Conservation (phyloP, 2,329 filamentous ascomycete species). For the Penicillium sp. region DNA sequence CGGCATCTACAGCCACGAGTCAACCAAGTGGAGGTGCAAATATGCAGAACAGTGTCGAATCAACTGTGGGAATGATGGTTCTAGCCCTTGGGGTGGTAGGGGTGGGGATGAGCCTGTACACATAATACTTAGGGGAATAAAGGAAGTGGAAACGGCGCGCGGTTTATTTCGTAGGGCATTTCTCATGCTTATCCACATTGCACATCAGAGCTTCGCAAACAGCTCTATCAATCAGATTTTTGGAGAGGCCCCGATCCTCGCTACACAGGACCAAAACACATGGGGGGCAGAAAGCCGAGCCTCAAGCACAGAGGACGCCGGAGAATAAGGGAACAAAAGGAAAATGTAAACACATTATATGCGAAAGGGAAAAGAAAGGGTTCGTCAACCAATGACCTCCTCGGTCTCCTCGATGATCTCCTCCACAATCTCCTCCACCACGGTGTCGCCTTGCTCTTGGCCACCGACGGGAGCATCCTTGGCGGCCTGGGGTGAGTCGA, state of each 20-base stretch:
- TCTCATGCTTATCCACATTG: conserved; percentile 33
- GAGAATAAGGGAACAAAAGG: conserved; percentile 25
- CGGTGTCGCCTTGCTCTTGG: conserved; percentile 67
- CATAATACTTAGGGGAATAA: conserved; percentile 3
- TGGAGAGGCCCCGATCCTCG: conserved; percentile 25
- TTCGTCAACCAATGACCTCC: conserved; percentile 61
- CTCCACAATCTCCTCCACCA: conserved; percentile 86
- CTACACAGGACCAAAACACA: conserved; percentile 25
- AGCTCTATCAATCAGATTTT: conserved; percentile 29
- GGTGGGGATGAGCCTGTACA: conserved; percentile 17
- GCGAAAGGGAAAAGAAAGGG: conserved; percentile 25
- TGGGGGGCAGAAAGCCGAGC: conserved; percentile 29
- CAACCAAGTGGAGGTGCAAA: conserved; percentile 8
- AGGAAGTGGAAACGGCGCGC: conserved; percentile 1
- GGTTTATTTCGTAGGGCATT: conserved; percentile 26
- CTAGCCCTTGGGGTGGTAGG: conserved; percentile 12
- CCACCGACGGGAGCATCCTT: conserved; percentile 54
- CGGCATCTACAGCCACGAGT: not conserved
- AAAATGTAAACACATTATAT: conserved; percentile 33
- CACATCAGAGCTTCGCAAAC: conserved; percentile 25
- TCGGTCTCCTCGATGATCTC: conserved; percentile 82
- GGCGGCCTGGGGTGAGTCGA: conserved; percentile 57
- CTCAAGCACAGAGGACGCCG: conserved; percentile 24
- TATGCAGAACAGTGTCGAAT: conserved; percentile 1
- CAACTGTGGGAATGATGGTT: conserved; percentile 6